Conservation (phyloP, 371 early-diverging fungal genomes). For the Mucor saturninus region DNA sequence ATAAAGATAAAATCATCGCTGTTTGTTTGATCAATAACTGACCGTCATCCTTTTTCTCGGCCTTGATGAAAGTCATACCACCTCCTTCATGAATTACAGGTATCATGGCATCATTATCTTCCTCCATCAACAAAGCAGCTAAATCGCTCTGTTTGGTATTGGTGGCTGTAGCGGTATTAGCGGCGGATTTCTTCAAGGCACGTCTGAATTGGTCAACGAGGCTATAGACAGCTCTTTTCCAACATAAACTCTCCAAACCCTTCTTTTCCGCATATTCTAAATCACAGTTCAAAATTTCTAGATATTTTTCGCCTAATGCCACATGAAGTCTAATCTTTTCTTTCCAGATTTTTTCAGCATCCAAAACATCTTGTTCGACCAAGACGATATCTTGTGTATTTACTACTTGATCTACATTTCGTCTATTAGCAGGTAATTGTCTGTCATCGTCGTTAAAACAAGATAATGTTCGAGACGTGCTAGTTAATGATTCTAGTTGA, state of each 20-base stretch:
- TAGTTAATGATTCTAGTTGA: slow-evolving; percentile 22
- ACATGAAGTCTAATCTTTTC: slow-evolving; percentile 47
- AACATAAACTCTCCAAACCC: slow-evolving; percentile 64
- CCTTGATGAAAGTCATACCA: slow-evolving; percentile 23
- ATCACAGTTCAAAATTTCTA: slow-evolving; percentile 56
- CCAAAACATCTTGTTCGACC: slow-evolving; percentile 26
- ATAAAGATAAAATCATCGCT: slow-evolving; percentile 13
- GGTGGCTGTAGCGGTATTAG: slow-evolving; percentile 1
- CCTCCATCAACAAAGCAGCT: slow-evolving; percentile 12
- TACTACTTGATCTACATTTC: neutral
- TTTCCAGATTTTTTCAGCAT: slow-evolving; percentile 35
- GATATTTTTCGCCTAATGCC: slow-evolving; percentile 51
- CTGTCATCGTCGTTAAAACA: slow-evolving; percentile 10
- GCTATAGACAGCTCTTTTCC: slow-evolving; percentile 69
- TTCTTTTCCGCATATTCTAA: slow-evolving; percentile 62
- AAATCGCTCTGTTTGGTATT: slow-evolving; percentile 9
- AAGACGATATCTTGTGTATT: neutral
- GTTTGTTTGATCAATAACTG: slow-evolving; percentile 13
- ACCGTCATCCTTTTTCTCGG: slow-evolving; percentile 12
- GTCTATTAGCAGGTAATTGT: neutral
- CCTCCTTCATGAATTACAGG: slow-evolving; percentile 22
- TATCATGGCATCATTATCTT: slow-evolving; percentile 14
- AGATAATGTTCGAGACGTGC: slow-evolving; percentile 7
- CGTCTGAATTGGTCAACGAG: slow-evolving; percentile 64
- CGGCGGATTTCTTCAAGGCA: slow-evolving; percentile 40